Evolutionary conservation across 352 stramenopile genomes (phyloP).

Genomic region (Phytophthora ohioensis): DNA sequence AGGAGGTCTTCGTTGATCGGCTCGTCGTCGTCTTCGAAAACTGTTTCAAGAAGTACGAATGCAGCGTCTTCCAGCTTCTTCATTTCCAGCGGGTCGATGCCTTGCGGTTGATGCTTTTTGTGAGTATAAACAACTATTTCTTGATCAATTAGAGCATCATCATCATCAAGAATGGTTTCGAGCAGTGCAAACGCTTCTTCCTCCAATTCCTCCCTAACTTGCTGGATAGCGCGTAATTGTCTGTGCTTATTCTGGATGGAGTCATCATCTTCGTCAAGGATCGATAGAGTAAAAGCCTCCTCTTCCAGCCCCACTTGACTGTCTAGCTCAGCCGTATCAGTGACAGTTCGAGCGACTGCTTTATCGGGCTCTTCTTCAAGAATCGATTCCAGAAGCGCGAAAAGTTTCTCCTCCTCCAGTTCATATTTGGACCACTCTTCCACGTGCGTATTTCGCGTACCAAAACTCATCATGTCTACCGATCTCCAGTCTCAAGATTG

Average conservation of each 20-base stretch:
- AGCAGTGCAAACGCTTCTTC: slow-evolving; percentile 16
- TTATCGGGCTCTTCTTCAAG: slow-evolving; percentile 3
- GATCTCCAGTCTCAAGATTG: neutral
- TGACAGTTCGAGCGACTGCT: neutral
- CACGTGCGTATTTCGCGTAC: neutral
- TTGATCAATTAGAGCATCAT: slow-evolving; percentile 1
- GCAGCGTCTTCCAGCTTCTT: neutral
- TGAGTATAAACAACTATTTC: slow-evolving; percentile 1
- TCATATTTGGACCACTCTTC: slow-evolving; percentile 3
- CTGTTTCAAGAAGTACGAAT: slow-evolving; percentile 7
- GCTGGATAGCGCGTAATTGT: neutral
- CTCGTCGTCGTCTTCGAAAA: neutral
- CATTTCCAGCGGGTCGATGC: neutral
- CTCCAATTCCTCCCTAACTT: slow-evolving; percentile 7
- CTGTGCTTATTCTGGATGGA: neutral
- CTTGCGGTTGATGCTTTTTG: neutral
- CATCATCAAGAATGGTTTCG: slow-evolving; percentile 12
- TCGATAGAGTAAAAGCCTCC: slow-evolving; percentile 6
- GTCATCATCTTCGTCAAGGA: slow-evolving; percentile 2
- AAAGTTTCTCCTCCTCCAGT: neutral
- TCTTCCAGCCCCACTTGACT: neutral
- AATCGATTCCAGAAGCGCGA: slow-evolving; percentile 5
- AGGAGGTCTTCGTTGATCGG: neutral
- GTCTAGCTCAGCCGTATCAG: neutral
- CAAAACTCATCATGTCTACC: slow-evolving; percentile 5